Conservation (phyloP, 441 rosid species). For the Lepidium campestre region DNA sequence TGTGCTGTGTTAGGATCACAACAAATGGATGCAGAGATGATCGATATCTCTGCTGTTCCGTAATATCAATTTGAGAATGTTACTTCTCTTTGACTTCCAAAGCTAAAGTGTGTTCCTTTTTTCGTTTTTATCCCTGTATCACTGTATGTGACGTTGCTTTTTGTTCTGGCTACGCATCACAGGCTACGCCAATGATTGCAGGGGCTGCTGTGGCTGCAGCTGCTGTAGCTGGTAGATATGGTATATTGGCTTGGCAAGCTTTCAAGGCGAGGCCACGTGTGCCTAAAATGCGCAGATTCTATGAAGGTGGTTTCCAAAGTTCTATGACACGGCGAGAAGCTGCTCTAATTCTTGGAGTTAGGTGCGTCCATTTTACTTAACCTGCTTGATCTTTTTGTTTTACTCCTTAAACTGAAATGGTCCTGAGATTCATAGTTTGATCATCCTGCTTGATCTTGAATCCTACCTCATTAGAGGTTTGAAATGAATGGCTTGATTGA, state of each 20-base stretch:
- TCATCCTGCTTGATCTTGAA: background rate
- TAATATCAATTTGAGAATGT: background rate
- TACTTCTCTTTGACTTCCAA: constrained; percentile 1
- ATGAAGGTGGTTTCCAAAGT: constrained; percentile 60
- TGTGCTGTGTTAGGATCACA: background rate
- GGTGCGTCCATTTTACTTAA: constrained; percentile 26
- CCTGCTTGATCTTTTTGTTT: background rate
- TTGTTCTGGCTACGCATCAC: background rate
- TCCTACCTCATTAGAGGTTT: background rate
- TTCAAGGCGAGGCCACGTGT: constrained; percentile 56
- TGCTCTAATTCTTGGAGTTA: constrained; percentile 62
- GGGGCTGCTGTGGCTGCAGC: constrained; percentile 36
- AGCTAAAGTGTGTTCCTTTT: background rate
- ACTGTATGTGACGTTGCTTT: background rate
- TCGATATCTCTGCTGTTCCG: background rate
- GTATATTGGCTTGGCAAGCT: constrained; percentile 64
- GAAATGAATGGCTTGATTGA: background rate
- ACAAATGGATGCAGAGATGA: background rate
- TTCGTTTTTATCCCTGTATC: background rate
- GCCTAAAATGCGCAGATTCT: constrained; percentile 45
- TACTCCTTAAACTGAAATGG: background rate
- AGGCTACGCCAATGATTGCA: constrained; percentile 29
- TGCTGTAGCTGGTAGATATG: constrained; percentile 56
- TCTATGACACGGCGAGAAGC: constrained; percentile 62
- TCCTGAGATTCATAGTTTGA: background rate